Evolutionary conservation across 2,329 filamentous ascomycete genomes (phyloP).

Genomic region (Stagonosporopsis vannaccii): DNA sequence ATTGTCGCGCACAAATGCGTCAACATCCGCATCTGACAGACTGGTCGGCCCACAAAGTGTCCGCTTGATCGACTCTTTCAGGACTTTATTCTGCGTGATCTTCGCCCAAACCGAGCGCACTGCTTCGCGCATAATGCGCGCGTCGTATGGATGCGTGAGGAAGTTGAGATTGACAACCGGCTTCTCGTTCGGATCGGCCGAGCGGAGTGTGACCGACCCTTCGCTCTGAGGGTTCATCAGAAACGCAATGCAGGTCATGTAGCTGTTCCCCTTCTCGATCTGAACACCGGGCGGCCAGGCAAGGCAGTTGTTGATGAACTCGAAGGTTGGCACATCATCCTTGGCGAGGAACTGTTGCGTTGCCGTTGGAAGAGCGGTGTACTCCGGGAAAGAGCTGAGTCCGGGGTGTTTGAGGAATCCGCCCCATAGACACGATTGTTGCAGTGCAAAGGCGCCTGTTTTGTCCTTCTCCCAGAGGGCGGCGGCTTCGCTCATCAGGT

Average conservation of each 20-base stretch:
- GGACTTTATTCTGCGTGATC: slow-evolving; percentile 57
- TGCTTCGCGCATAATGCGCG: slow-evolving; percentile 39
- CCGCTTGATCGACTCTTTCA: slow-evolving; percentile 59
- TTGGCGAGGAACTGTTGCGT: slow-evolving; percentile 56
- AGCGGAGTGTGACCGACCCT: slow-evolving; percentile 62
- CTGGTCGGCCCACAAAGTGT: slow-evolving; percentile 53
- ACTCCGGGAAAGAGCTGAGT: slow-evolving; percentile 50
- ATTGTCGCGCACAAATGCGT: slow-evolving; percentile 40
- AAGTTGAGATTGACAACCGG: slow-evolving; percentile 63
- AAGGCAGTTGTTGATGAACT: slow-evolving; percentile 53
- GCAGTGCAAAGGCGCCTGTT: slow-evolving; percentile 42
- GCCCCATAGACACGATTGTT: slow-evolving; percentile 60
- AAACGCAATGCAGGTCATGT: slow-evolving; percentile 47
- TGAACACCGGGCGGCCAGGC: slow-evolving; percentile 37
- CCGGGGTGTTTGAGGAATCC: slow-evolving; percentile 59
- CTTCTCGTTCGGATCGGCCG: slow-evolving; percentile 59
- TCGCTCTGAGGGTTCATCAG: slow-evolving; percentile 60
- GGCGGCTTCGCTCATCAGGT: slow-evolving; percentile 52
- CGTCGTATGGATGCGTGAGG: slow-evolving; percentile 63
- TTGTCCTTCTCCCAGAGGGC: slow-evolving; percentile 53
- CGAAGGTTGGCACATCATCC: slow-evolving; percentile 64
- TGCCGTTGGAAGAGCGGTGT: slow-evolving; percentile 54
- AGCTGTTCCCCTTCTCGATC: slow-evolving; percentile 45
- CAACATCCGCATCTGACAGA: slow-evolving; percentile 61
- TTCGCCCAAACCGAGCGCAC: slow-evolving; percentile 52